Conservation (phyloP, 495 filamentous ascomycete genomes). For the Daldinia concentrica region DNA sequence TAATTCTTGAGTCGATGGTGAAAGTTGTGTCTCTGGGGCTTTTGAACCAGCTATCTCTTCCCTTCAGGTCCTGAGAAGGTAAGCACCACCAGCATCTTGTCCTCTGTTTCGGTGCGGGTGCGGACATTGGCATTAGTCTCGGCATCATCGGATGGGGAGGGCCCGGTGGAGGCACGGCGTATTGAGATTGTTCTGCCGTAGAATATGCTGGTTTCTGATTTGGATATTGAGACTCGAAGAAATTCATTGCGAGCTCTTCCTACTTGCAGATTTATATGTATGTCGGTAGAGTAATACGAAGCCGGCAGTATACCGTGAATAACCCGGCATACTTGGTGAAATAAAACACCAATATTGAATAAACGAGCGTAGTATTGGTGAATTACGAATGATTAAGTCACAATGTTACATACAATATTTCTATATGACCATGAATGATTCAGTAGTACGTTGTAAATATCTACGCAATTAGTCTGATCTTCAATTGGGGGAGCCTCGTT, state of each 20-base stretch:
- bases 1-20: conserved; percentile 34
- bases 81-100: conserved; percentile 8
- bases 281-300: neutral
- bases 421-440: neutral
- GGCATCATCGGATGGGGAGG: neutral
- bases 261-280: neutral
- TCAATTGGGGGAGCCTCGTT: neutral
- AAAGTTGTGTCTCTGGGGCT: conserved; percentile 28
- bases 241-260: neutral
- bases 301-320: neutral
- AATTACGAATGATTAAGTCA: neutral
- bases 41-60: conserved; percentile 28
- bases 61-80: neutral
- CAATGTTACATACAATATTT: neutral
- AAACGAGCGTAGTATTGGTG: neutral
- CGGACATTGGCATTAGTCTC: neutral
- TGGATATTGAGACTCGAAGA: neutral
- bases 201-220: neutral
- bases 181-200: neutral
- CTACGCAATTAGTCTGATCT: neutral
- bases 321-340: neutral
- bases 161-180: neutral
- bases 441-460: neutral
- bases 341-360: neutral
- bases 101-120: neutral